Conservation (phyloP, 2,329 filamentous ascomycete genomes). For the Cryphonectria carpinicola region DNA sequence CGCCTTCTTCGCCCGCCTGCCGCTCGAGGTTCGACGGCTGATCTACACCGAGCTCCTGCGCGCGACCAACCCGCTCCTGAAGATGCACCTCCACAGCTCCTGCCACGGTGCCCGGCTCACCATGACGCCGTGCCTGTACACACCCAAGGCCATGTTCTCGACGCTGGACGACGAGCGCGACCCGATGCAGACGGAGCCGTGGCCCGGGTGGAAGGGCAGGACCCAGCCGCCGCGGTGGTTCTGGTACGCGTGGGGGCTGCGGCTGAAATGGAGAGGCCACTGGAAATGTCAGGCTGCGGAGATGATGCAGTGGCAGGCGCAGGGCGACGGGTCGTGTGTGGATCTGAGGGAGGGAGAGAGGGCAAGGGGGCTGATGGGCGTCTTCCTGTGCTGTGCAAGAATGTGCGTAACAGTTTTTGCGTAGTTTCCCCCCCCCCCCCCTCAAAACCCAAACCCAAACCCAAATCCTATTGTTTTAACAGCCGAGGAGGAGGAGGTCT, state of each 20-base stretch:
- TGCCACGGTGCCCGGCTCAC: slow-evolving; percentile 15
- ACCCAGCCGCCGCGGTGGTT: slow-evolving; percentile 33
- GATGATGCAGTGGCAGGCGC: slow-evolving; percentile 31
- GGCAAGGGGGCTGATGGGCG: slow-evolving; percentile 28
- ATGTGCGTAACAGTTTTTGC: slow-evolving; percentile 28
- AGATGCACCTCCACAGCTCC: slow-evolving; percentile 27
- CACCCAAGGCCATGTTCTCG: not conserved
- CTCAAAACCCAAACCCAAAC: too few relatives aligned
- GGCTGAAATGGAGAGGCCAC: slow-evolving; percentile 34
- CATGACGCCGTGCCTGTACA: slow-evolving; percentile 18
- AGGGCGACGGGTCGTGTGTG: slow-evolving; percentile 20
- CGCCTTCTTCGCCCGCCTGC: slow-evolving; percentile 31
- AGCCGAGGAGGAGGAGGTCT: not conserved
- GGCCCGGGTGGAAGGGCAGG: slow-evolving; percentile 22
- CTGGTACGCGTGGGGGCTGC: slow-evolving; percentile 32
- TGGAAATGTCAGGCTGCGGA: slow-evolving; percentile 34
- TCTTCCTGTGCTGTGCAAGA: slow-evolving; percentile 33
- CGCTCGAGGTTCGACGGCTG: slow-evolving; percentile 29
- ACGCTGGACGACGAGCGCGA: slow-evolving; percentile 20
- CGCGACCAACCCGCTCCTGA: slow-evolving; percentile 19
- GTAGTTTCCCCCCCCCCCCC: not conserved
- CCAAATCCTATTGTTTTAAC: too few relatives aligned
- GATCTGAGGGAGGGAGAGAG: slow-evolving; percentile 10
- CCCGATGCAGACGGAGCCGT: slow-evolving; percentile 26
- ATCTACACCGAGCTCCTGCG: slow-evolving; percentile 29